Conservation (phyloP, 164 flowering plant genomes). For the Amborella trichopoda region DNA sequence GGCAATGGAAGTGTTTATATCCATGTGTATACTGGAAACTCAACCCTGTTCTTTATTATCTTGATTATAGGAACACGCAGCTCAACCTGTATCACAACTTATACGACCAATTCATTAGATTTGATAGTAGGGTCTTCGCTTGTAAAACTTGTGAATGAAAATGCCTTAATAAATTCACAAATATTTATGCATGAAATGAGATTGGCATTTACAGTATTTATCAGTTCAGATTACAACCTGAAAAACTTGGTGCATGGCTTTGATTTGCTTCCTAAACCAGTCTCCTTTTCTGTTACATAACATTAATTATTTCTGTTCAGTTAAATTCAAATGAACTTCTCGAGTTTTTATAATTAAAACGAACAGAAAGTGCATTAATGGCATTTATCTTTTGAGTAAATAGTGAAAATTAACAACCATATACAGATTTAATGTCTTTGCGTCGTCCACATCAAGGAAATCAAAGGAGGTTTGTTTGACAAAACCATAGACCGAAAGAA, state of each 20-base stretch:
- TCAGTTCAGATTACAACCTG: constrained; percentile 89
- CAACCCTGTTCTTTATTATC: constrained; percentile 32
- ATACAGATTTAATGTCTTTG: background rate
- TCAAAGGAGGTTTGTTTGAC: too few relatives aligned
- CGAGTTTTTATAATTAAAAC: constrained; percentile 7
- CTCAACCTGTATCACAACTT: constrained; percentile 59
- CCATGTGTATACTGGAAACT: constrained; percentile 18
- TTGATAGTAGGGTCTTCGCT: constrained; percentile 15
- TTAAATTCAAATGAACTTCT: constrained; percentile 26
- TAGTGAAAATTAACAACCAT: background rate
- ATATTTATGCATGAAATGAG: constrained; percentile 10
- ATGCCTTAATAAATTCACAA: constrained; percentile 12
- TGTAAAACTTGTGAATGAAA: constrained; percentile 9
- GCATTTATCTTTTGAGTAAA: background rate
- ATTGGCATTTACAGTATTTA: constrained; percentile 22
- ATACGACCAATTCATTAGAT: constrained; percentile 44
- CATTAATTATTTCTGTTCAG: constrained; percentile 61
- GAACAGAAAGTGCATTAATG: background rate
- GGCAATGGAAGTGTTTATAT: background rate
- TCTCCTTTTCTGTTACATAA: constrained; percentile 90
- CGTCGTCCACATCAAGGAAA: too few relatives aligned
- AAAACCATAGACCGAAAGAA: too few relatives aligned
- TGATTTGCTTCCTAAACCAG: constrained; percentile 99
- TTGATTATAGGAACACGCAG: constrained; percentile 29
- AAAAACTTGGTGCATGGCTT: constrained; percentile 99